Evolutionary conservation across 2,329 filamentous ascomycete species (phyloP).

Genomic region (Ophiosphaerella herpotricha): DNA sequence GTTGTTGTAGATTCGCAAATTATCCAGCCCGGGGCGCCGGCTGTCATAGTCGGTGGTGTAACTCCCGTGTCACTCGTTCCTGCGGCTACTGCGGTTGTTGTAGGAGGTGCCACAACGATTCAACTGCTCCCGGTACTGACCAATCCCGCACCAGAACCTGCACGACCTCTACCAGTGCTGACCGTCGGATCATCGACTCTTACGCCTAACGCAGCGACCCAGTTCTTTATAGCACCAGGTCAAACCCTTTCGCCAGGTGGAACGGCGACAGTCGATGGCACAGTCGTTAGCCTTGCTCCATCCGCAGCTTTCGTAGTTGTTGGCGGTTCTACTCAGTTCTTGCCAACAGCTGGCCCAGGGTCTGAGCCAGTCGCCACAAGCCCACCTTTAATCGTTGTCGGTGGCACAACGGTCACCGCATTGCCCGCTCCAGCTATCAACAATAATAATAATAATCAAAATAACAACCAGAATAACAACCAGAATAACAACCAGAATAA

Average conservation of each 20-base stretch:
- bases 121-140: conserved; percentile 19
- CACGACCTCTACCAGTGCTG: conserved; percentile 40
- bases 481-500: conserved; percentile 3
- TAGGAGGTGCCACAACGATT: conserved; percentile 32
- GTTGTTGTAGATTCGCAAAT: conserved; percentile 43
- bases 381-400: conserved; percentile 27
- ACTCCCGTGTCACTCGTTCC: conserved; percentile 36
- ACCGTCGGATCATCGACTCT: conserved; percentile 48
- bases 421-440: conserved; percentile 4
- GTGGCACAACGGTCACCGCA: conserved; percentile 34
- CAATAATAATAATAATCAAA: too few relatives aligned
- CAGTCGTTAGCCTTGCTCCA: conserved; percentile 47
- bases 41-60: conserved; percentile 42
- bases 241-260: conserved; percentile 47
- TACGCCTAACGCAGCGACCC: conserved; percentile 53
- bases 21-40: conserved; percentile 39
- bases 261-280: conserved; percentile 44
- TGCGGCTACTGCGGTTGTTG: conserved; percentile 34
- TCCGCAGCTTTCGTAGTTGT: conserved; percentile 48
- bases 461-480: background rate
- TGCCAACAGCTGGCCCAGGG: conserved; percentile 25
- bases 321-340: conserved; percentile 42
- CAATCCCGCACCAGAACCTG: conserved; percentile 7
- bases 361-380: conserved; percentile 4
- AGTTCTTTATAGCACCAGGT: conserved; percentile 49